A percentile compares a stretch with the other conserved stretches of the same genome.
These are phyloP conservation scores for Didymella segeticola DNA, from an alignment of 2,329 filamentous ascomycete genomes.

Conservation along the genomic window DNA sequence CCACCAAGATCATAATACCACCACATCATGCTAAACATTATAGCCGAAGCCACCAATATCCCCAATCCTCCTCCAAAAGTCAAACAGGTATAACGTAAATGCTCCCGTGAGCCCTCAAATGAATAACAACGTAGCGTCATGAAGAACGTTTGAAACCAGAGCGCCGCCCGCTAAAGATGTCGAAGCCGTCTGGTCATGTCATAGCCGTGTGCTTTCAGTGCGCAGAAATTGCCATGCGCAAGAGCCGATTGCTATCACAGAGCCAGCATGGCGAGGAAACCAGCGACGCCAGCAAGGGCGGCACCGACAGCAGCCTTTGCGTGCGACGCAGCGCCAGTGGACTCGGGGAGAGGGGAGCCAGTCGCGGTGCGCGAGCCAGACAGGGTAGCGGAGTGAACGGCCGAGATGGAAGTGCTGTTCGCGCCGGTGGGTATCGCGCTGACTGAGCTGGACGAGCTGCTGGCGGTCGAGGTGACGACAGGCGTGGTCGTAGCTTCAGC, in stretches of 20 bases:
- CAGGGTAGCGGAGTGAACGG: conserved; percentile 35
- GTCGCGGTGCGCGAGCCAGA: conserved; percentile 21
- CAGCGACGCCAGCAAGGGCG: conserved; percentile 50
- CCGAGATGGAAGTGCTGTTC: conserved; percentile 28
- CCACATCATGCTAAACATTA: conserved; percentile 25
- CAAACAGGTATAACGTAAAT: conserved; percentile 20
- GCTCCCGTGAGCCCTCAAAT: conserved; percentile 23
- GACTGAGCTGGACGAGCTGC: conserved; percentile 15
- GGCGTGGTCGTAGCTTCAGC: conserved; percentile 29
- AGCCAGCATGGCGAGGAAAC: conserved; percentile 53
- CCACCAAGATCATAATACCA: neutral
- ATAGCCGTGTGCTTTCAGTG: conserved; percentile 5
- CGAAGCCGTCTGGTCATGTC: conserved; percentile 8
- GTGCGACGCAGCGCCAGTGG: conserved; percentile 41
- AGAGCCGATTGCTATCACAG: conserved; percentile 41
- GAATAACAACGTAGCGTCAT: conserved; percentile 45
- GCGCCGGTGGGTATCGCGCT: conserved; percentile 25
- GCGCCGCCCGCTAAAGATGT: conserved; percentile 33
- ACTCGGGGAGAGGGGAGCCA: conserved; percentile 21
- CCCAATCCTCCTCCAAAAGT: conserved; percentile 13
- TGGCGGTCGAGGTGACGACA: conserved; percentile 22
- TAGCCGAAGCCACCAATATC: conserved; percentile 23
- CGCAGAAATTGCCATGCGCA: neutral
- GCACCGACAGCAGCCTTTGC: conserved; percentile 50
- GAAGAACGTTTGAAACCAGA: conserved; percentile 36